A percentile compares a stretch with the other conserved stretches of the same genome.
These are phyloP conservation scores for Metschnikowia proteae DNA, from an alignment of 805 yeast genomes.

Conservation along the genomic window DNA sequence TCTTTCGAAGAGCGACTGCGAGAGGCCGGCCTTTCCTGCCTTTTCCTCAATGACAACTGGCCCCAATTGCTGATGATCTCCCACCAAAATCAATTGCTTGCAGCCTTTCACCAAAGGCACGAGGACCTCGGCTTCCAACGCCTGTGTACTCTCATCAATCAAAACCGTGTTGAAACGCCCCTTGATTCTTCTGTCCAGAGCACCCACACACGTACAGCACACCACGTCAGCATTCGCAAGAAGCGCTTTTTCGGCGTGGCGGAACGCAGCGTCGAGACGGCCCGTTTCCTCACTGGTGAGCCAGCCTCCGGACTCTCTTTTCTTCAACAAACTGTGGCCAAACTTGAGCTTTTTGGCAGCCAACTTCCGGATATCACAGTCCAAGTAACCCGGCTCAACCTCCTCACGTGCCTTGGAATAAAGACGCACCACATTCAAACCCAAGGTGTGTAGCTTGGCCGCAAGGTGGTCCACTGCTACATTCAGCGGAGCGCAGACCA, in stretches of 20 bases:
- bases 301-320: slow-evolving; percentile 7
- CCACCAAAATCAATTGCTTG: slow-evolving; percentile 83
- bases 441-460: slow-evolving; percentile 61
- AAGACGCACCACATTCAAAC: slow-evolving; percentile 73
- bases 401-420: slow-evolving; percentile 79
- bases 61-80: slow-evolving; percentile 94
- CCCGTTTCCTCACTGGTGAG: slow-evolving; percentile 9
- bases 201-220: slow-evolving; percentile 90
- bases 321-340: not conserved
- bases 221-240: slow-evolving; percentile 67
- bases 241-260: slow-evolving; percentile 45
- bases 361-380: slow-evolving; percentile 1
- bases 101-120: slow-evolving; percentile 89
- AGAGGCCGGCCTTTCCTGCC: slow-evolving; percentile 84
- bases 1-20: slow-evolving; percentile 85
- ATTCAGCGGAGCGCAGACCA: slow-evolving; percentile 94
- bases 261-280: slow-evolving; percentile 5
- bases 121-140: slow-evolving; percentile 87
- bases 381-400: slow-evolving; percentile 45
- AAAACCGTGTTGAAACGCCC: slow-evolving; percentile 71
- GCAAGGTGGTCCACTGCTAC: slow-evolving; percentile 93
- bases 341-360: not conserved
- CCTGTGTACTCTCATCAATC: slow-evolving; percentile 92
- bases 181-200: slow-evolving; percentile 68
- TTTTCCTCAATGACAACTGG: slow-evolving; percentile 79